Percentiles rank a stretch among this genome's conserved stretches.
These are phyloP conservation scores for Phytophthora lateralis DNA, from an alignment of 352 stramenopile species.

Conservation along the genomic window DNA sequence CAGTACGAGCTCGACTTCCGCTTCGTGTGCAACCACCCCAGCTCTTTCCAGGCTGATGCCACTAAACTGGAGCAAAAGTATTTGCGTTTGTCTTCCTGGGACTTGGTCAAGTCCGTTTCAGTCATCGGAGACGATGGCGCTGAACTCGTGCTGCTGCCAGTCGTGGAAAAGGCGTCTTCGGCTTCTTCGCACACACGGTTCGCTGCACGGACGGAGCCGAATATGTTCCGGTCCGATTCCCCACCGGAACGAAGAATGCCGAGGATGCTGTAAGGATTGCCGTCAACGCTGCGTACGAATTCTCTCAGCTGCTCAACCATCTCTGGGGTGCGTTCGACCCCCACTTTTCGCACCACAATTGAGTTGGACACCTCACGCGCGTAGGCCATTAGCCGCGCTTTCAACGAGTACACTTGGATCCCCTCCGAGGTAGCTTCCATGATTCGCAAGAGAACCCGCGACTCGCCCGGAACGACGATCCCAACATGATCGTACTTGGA, in stretches of 20 bases:
- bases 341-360: slow-evolving; percentile 75
- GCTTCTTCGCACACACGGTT: slow-evolving; percentile 13
- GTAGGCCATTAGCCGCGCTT: slow-evolving; percentile 79
- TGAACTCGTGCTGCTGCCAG: slow-evolving; percentile 30
- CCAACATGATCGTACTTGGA: slow-evolving; percentile 84
- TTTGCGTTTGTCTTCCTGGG: slow-evolving; percentile 54
- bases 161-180: slow-evolving; percentile 18
- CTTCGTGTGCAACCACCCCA: slow-evolving; percentile 77
- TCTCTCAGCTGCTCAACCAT: slow-evolving; percentile 44
- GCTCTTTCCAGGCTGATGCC: slow-evolving; percentile 75
- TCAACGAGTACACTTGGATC: slow-evolving; percentile 83
- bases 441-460: slow-evolving; percentile 64
- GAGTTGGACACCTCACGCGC: slow-evolving; percentile 78
- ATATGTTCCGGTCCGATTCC: slow-evolving; percentile 51
- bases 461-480: slow-evolving; percentile 76
- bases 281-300: slow-evolving; percentile 76
- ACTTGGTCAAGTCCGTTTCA: slow-evolving; percentile 15
- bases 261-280: slow-evolving; percentile 86
- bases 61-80: slow-evolving; percentile 89
- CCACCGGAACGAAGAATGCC: slow-evolving; percentile 64
- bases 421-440: slow-evolving; percentile 82
- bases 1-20: slow-evolving; percentile 81
- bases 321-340: slow-evolving; percentile 46
- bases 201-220: slow-evolving; percentile 11
- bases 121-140: slow-evolving; percentile 18